These are phyloP conservation scores for Coleophoma crateriformis DNA, from an alignment of 2,329 filamentous ascomycete genomes.

Conservation along the genomic window DNA sequence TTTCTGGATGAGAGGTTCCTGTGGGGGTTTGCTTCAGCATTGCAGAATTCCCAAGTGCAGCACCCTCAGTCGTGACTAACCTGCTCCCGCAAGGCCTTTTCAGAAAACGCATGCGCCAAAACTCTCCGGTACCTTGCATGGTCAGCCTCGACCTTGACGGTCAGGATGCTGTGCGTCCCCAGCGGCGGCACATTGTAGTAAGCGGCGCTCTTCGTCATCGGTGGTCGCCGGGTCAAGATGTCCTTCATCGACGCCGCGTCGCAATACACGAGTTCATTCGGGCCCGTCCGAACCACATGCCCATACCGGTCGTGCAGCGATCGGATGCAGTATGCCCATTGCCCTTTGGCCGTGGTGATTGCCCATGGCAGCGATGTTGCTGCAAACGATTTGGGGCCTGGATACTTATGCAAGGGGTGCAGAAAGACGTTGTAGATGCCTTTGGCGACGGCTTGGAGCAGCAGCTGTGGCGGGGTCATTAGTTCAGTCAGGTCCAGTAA, in stretches of 20 bases:
- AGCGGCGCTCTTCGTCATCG: neutral
- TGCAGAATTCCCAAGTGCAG: no score
- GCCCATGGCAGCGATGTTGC: neutral
- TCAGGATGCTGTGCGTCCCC: neutral
- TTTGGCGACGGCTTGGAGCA: neutral
- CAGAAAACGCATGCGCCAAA: neutral
- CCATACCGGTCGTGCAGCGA: neutral
- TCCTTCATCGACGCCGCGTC: neutral
- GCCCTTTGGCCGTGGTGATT: neutral
- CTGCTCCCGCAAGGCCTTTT: conserved; percentile 1
- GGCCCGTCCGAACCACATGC: neutral
- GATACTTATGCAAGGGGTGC: conserved; percentile 3
- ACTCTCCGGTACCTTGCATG: neutral
- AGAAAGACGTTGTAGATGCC: conserved; percentile 6
- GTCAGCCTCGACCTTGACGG: neutral
- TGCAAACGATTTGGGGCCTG: conserved; percentile 1
- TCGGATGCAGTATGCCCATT: neutral
- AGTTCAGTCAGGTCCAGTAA: no score
- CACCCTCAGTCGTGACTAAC: neutral
- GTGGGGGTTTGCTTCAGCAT: neutral
- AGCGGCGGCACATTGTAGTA: neutral
- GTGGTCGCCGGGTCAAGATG: neutral
- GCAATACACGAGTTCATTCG: neutral
- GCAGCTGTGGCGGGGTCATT: neutral
- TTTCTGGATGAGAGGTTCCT: conserved; percentile 25